These are phyloP conservation scores for Pseudozyma hubeiensis DNA, from an alignment of 1,284 basidiomycete genomes.

Conservation along the genomic window DNA sequence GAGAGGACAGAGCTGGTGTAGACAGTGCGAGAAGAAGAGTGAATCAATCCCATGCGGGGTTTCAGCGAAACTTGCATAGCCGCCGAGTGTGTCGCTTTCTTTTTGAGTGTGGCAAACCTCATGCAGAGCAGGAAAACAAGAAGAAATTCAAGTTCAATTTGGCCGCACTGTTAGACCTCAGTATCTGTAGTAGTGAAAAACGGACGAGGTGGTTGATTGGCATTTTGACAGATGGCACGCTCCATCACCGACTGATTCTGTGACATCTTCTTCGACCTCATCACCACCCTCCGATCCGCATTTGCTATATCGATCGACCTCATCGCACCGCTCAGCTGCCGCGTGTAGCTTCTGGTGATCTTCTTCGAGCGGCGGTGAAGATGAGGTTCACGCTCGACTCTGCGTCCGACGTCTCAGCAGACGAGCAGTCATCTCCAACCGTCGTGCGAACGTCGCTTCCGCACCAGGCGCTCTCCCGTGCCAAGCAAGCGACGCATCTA, in stretches of 20 bases:
- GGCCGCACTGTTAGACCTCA: background rate
- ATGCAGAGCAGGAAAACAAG: background rate
- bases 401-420: constrained; percentile 33
- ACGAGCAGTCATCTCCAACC: constrained; percentile 25
- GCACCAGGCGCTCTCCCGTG: constrained; percentile 1
- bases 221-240: constrained; percentile 1
- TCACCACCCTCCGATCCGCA: background rate
- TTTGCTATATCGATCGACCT: no score
- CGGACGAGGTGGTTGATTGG: background rate
- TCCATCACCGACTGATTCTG: background rate
- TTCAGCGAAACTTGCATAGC: constrained; percentile 8
- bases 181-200: background rate
- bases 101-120: constrained; percentile 12
- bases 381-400: constrained; percentile 46
- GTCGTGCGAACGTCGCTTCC: constrained; percentile 32
- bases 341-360: background rate
- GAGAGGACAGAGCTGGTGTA: background rate
- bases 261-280: constrained; percentile 1
- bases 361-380: background rate
- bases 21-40: background rate
- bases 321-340: background rate
- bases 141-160: no score
- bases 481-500: constrained; percentile 6
- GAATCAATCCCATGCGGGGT: background rate
- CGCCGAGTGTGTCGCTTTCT: background rate